Evolutionary conservation across 2,329 filamentous ascomycete genomes (phyloP).

Genomic region (Rhinocladiella similis): DNA sequence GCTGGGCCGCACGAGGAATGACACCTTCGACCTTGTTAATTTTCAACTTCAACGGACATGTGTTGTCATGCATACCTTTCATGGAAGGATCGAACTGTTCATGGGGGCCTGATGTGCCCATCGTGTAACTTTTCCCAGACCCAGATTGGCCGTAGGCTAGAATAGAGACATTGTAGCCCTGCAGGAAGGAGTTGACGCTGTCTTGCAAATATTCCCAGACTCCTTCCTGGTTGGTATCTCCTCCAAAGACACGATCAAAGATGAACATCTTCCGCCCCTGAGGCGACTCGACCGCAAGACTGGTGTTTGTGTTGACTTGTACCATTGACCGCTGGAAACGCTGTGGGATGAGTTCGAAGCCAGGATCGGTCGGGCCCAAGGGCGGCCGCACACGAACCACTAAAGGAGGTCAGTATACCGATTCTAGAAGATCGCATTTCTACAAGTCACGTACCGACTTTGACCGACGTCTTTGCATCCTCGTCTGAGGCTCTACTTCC

Average conservation of each 20-base stretch:
- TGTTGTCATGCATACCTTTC: slow-evolving; percentile 67
- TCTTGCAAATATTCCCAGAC: slow-evolving; percentile 93
- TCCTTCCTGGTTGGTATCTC: slow-evolving; percentile 80
- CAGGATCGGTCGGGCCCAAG: slow-evolving; percentile 78
- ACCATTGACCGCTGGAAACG: slow-evolving; percentile 92
- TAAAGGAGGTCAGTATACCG: slow-evolving; percentile 40
- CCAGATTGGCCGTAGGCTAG: slow-evolving; percentile 97
- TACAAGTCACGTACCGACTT: slow-evolving; percentile 72
- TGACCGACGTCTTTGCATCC: slow-evolving; percentile 85
- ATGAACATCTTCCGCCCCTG: slow-evolving; percentile 94
- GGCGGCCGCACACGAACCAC: slow-evolving; percentile 91
- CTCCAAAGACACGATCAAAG: slow-evolving; percentile 90
- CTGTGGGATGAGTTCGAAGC: slow-evolving; percentile 92
- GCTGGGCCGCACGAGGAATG: slow-evolving; percentile 85
- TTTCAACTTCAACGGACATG: background rate
- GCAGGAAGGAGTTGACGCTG: slow-evolving; percentile 83
- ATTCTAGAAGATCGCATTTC: background rate
- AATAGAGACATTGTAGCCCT: slow-evolving; percentile 98
- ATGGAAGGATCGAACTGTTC: slow-evolving; percentile 70
- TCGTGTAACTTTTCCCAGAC: slow-evolving; percentile 96
- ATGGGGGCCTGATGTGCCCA: slow-evolving; percentile 86
- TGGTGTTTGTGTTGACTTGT: slow-evolving; percentile 83
- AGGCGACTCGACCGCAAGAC: slow-evolving; percentile 81
- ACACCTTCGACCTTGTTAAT: slow-evolving; percentile 63
- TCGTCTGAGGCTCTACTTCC: slow-evolving; percentile 82